Conservation (phyloP, 2,329 filamentous ascomycete species). For the Penicillium sp. region DNA sequence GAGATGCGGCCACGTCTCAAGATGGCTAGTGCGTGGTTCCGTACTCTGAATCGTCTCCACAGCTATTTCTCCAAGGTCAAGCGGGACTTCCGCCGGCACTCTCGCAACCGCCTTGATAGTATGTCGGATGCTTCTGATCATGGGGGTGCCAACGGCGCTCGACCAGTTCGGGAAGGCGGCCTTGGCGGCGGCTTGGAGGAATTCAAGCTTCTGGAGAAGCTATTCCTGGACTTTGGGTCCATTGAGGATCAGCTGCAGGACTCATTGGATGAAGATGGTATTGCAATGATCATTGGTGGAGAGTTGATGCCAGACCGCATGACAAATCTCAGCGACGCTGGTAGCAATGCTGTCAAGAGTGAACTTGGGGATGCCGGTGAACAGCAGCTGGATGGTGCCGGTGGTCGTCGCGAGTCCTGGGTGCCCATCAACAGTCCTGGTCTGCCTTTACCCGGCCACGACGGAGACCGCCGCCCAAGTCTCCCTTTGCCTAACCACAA, state of each 20-base stretch:
- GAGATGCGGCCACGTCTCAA: conserved; percentile 42
- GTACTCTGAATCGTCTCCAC: conserved; percentile 44
- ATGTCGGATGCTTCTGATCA: conserved; percentile 30
- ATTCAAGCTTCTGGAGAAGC: conserved; percentile 43
- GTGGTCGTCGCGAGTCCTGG: conserved; percentile 43
- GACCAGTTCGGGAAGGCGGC: conserved; percentile 34
- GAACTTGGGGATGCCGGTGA: conserved; percentile 37
- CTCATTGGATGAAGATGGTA: conserved; percentile 33
- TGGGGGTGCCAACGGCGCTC: conserved; percentile 28
- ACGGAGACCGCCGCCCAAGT: conserved; percentile 39
- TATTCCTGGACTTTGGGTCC: conserved; percentile 41
- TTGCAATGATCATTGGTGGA: conserved; percentile 18
- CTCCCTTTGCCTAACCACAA: conserved; percentile 37
- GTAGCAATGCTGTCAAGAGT: conserved; percentile 43
- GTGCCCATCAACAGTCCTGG: conserved; percentile 41
- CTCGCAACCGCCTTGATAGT: conserved; percentile 32
- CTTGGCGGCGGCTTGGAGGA: conserved; percentile 38
- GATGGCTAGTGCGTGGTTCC: conserved; percentile 46
- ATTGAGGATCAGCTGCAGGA: conserved; percentile 42
- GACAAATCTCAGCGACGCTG: conserved; percentile 38
- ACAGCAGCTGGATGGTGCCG: conserved; percentile 29
- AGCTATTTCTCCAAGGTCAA: conserved; percentile 43
- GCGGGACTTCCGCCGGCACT: conserved; percentile 37
- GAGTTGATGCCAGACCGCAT: conserved; percentile 31
- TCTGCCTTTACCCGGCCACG: conserved; percentile 31